phyloP scores from a whole-genome alignment of 2,329 filamentous ascomycete genomes.

The Diaporthe batatas region DNA sequence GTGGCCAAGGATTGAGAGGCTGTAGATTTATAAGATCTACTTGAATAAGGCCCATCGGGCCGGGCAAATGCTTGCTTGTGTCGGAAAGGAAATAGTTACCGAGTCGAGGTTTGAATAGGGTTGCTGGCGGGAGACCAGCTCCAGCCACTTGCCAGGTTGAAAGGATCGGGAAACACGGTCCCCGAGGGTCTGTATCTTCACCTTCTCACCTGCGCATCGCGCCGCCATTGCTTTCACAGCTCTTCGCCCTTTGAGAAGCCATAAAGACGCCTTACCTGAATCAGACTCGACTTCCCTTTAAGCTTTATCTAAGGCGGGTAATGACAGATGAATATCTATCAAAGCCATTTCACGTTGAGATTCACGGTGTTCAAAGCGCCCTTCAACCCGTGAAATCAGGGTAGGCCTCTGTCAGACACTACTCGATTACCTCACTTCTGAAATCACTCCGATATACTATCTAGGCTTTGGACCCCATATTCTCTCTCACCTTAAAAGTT shows the following conservation, averaged over 20 bases:
- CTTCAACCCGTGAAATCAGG: not conserved
- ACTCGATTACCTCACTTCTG: not conserved
- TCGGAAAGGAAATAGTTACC: too few species aligned
- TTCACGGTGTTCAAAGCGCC: too few species aligned
- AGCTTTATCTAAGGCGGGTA: not conserved
- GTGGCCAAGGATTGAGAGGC: too few species aligned
- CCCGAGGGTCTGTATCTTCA: too few species aligned
- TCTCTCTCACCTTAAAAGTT: too few species aligned
- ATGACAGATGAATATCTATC: not conserved
- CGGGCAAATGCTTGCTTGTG: too few species aligned
- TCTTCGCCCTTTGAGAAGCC: not conserved
- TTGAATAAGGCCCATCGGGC: too few species aligned
- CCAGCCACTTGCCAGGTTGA: not conserved
- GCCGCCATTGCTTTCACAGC: not conserved
- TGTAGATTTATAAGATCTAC: too few species aligned
- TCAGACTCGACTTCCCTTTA: not conserved
- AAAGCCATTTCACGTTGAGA: not conserved
- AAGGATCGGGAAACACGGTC: not conserved
- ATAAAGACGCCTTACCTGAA: not conserved
- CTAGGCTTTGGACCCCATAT: not conserved
- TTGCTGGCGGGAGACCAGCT: too few species aligned
- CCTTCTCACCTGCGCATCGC: not conserved
- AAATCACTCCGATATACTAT: not conserved
- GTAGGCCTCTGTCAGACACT: not conserved
- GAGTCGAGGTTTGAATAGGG: too few species aligned